Evolutionary conservation across 177 flowering plant genomes (phyloP).

Genomic region (Vitis hybrid): DNA sequence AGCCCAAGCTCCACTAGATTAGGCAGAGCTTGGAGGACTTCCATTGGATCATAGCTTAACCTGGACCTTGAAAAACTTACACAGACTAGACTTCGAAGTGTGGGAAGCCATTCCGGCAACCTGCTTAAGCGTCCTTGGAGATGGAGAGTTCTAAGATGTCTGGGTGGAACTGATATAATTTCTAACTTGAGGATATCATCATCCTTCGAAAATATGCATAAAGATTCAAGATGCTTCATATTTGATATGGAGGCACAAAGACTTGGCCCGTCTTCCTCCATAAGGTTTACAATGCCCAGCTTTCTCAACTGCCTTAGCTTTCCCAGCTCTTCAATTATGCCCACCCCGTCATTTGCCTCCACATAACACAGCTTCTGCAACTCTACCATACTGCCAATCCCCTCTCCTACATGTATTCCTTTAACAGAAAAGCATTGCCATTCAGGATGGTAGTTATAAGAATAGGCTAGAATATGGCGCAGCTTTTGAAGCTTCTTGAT

Average conservation of each 20-base stretch:
- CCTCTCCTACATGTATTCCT: too few relatives aligned
- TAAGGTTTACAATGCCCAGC: slow-evolving; percentile 5
- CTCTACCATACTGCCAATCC: too few relatives aligned
- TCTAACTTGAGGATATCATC: slow-evolving; percentile 5
- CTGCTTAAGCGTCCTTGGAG: too few relatives aligned
- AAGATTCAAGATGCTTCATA: slow-evolving; percentile 12
- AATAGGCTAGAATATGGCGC: slow-evolving; percentile 13
- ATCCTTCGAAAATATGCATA: neutral
- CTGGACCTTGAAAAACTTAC: neutral
- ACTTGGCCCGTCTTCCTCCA: neutral
- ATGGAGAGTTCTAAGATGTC: neutral
- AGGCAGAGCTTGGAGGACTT: slow-evolving; percentile 6
- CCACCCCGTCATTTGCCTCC: too few relatives aligned
- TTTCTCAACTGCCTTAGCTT: slow-evolving; percentile 14
- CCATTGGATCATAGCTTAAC: slow-evolving; percentile 10
- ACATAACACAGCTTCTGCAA: too few relatives aligned
- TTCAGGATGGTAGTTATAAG: neutral
- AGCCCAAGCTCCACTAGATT: neutral
- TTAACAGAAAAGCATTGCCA: too few relatives aligned
- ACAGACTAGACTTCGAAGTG: too few relatives aligned
- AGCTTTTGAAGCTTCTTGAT: slow-evolving; percentile 13
- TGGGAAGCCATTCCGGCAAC: too few relatives aligned
- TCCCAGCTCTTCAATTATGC: too few relatives aligned
- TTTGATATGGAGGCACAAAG: slow-evolving; percentile 3
- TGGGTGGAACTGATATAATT: neutral